Evolutionary conservation across 192 early-diverging fungal species (phyloP), one percentile per base, ranked within the genome.

Genomic region (Coemansia sp.): DNA sequence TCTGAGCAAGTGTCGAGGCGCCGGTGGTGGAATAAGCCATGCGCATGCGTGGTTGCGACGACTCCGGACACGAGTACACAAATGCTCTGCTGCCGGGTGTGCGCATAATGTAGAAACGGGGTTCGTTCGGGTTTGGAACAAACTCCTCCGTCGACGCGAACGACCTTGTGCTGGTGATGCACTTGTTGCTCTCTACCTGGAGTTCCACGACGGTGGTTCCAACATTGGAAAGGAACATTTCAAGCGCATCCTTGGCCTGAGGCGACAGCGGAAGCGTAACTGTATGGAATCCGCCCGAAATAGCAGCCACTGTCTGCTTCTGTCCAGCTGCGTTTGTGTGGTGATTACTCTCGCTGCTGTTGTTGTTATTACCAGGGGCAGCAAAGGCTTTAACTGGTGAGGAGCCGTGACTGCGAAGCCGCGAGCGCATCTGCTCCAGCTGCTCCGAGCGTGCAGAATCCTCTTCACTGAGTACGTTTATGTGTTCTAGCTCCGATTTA

Each of bases 21-120:
- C 56, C 53, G 20, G 81, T 69, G 1, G 81, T 79, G 36, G 81
- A 83, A 42, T 83, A 83, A 14, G 72, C 73, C 81, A 83, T 83
- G 53, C 81, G 81, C 47, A 79, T 63, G 11, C 76, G 77, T 29
- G 81, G 75, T 14, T 68, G 64, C 14, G 75, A 78, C 3, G 55
- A 33, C 22, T 78, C 75, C 19, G 81, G 81, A 45, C 81, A 83
- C 38, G 58, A 72, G 66, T 83, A 83, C 28, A 83, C 75, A 54
- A 83, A 70, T 37, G 70, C 65, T 30, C 71, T 70, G 42, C 71
- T 70, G 17, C 66, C 66, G 1, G 70, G 76, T n/a, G 71, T 70
- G 31, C 71, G 74, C 62, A 82, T 73, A 8, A 74, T 54, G 48
- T 82, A 82, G 68, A 78, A 82, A 40, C 81, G 70, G 5, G 81